Conservation (phyloP, 2,329 filamentous ascomycete species). For the Phialophora chinensis region DNA sequence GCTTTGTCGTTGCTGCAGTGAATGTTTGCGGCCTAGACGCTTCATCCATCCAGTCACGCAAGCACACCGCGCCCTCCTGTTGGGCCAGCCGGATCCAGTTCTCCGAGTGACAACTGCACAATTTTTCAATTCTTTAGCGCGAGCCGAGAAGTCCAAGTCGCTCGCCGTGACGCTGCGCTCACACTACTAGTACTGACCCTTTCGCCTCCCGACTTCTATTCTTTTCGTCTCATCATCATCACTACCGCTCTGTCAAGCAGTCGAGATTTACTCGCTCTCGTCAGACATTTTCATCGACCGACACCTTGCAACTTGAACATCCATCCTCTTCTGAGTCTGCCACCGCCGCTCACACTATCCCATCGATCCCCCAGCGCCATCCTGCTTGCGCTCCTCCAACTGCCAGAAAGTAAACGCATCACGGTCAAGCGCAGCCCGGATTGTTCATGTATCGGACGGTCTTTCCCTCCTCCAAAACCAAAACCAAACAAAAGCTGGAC, state of each 20-base stretch:
- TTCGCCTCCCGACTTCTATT: conserved; percentile 38
- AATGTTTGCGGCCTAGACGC: background rate
- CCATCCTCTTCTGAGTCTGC: background rate
- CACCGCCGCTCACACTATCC: background rate
- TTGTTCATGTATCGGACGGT: conserved; percentile 99
- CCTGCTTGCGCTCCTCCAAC: conserved; percentile 1
- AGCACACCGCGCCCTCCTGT: background rate
- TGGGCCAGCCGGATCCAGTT: conserved; percentile 1
- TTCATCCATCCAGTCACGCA: background rate
- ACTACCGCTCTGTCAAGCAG: conserved; percentile 29
- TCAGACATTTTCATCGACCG: conserved; percentile 31
- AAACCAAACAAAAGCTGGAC: conserved; percentile 93
- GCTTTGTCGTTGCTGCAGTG: conserved; percentile 1
- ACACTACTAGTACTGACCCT: conserved; percentile 22
- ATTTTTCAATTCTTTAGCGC: conserved; percentile 9
- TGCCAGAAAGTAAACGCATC: conserved; percentile 25
- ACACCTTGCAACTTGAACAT: background rate
- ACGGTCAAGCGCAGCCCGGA: conserved; percentile 43
- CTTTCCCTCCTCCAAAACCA: conserved; percentile 91
- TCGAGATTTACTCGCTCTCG: conserved; percentile 28
- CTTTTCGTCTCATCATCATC: conserved; percentile 37
- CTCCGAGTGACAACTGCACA: conserved; percentile 9
- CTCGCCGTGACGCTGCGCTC: background rate
- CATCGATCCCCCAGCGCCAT: conserved; percentile 14
- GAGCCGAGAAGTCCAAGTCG: background rate